Percentiles rank a stretch among this genome's conserved stretches.
These are phyloP conservation scores for Monosporascus sp. DNA, from an alignment of 2,329 filamentous ascomycete species.

Conservation along the genomic window DNA sequence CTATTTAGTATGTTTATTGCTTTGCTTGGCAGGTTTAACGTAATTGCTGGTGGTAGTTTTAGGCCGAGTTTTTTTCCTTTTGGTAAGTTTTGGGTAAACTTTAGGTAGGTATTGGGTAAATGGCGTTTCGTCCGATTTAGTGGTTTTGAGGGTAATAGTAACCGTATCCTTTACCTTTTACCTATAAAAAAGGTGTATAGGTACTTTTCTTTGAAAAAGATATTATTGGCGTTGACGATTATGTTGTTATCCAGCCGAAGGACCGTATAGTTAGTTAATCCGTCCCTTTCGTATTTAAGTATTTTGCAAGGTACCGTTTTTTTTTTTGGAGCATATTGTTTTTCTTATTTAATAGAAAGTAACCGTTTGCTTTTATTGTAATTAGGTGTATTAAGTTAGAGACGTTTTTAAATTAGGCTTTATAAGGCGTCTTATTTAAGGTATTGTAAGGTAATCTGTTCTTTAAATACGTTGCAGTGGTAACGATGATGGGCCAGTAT, in stretches of 20 bases:
- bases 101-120: background rate
- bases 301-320: background rate
- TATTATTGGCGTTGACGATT: background rate
- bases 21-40: background rate
- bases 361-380: background rate
- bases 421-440: background rate
- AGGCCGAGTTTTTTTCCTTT: background rate
- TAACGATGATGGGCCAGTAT: background rate
- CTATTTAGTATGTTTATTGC: background rate
- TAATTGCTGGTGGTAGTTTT: background rate
- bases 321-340: background rate
- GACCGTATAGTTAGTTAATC: background rate
- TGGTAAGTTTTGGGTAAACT: background rate
- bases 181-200: background rate
- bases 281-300: background rate
- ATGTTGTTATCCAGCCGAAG: background rate
- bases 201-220: background rate
- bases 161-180: background rate
- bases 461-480: background rate
- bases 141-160: background rate
- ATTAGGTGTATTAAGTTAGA: background rate
- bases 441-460: no score
- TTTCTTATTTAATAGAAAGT: background rate
- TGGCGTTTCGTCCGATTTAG: background rate
- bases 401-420: background rate